Conservation (phyloP, 2,329 filamentous ascomycete genomes). For the Iodosphaeria phyllophila region DNA sequence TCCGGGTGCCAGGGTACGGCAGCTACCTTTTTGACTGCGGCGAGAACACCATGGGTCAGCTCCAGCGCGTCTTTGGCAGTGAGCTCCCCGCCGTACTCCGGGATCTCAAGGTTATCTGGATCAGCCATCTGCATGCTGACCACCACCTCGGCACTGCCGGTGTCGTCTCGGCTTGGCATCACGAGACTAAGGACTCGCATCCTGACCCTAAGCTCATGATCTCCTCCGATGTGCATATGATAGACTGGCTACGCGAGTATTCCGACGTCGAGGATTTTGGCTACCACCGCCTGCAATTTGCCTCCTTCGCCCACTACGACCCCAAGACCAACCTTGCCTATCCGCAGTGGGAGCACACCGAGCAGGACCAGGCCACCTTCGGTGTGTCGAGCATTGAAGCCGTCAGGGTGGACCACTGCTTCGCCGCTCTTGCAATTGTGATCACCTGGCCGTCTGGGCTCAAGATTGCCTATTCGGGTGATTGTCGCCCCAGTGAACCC, state of each 20-base stretch:
- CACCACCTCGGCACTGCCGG: slow-evolving; percentile 78
- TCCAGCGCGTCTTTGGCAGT: slow-evolving; percentile 52
- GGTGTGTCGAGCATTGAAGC: slow-evolving; percentile 50
- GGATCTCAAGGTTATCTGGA: slow-evolving; percentile 69
- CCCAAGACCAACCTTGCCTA: slow-evolving; percentile 3
- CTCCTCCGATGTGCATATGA: slow-evolving; percentile 53
- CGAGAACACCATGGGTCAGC: slow-evolving; percentile 78
- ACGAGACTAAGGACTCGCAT: slow-evolving; percentile 21
- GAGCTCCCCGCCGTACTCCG: slow-evolving; percentile 55
- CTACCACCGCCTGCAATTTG: slow-evolving; percentile 27
- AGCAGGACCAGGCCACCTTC: slow-evolving; percentile 28
- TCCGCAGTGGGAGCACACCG: slow-evolving; percentile 14
- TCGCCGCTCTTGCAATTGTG: slow-evolving; percentile 55
- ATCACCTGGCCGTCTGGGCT: slow-evolving; percentile 65
- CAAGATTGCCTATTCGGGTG: slow-evolving; percentile 83
- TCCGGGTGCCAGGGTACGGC: slow-evolving; percentile 71
- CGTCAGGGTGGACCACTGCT: slow-evolving; percentile 59
- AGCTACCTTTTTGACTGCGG: slow-evolving; percentile 83
- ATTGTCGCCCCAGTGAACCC: slow-evolving; percentile 59
- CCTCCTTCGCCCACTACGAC: slow-evolving; percentile 2
- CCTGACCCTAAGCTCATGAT: slow-evolving; percentile 34
- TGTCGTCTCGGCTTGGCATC: slow-evolving; percentile 69
- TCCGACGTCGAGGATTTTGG: slow-evolving; percentile 60
- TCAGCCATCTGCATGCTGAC: slow-evolving; percentile 91
- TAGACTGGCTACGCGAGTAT: slow-evolving; percentile 64